These are phyloP conservation scores for Amanita rimosa DNA, from an alignment of 768 basidiomycete genomes.

Conservation along the genomic window DNA sequence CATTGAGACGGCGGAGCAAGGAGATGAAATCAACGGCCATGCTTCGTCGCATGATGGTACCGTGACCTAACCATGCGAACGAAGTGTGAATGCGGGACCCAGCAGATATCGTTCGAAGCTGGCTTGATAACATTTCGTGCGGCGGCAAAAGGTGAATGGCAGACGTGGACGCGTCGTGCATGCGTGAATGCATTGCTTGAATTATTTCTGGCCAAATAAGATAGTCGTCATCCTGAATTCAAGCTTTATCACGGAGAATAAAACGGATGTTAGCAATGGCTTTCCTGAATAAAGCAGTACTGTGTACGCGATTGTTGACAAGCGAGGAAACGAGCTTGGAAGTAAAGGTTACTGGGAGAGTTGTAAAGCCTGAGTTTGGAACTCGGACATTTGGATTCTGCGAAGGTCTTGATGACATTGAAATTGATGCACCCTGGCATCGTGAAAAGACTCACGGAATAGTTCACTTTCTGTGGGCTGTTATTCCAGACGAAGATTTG, in stretches of 20 bases:
- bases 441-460: slow-evolving; percentile 24
- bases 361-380: slow-evolving; percentile 41
- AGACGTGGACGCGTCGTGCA: slow-evolving; percentile 15
- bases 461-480: slow-evolving; percentile 28
- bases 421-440: neutral
- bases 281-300: slow-evolving; percentile 55
- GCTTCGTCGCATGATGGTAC: slow-evolving; percentile 37
- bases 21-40: slow-evolving; percentile 35
- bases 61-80: slow-evolving; percentile 61
- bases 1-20: slow-evolving; percentile 31
- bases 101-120: slow-evolving; percentile 31
- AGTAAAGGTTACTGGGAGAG: slow-evolving; percentile 45
- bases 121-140: slow-evolving; percentile 47
- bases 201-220: slow-evolving; percentile 48
- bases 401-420: slow-evolving; percentile 25
- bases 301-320: slow-evolving; percentile 38
- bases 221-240: slow-evolving; percentile 55
- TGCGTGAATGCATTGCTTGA: slow-evolving; percentile 31
- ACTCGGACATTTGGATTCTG: slow-evolving; percentile 26
- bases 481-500: slow-evolving; percentile 57
- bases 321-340: slow-evolving; percentile 50
- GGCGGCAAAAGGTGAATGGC: slow-evolving; percentile 48
- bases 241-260: neutral
- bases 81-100: slow-evolving; percentile 33
- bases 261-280: neutral